phyloP scores from a whole-genome alignment of 2,329 filamentous ascomycete genomes.

The Metarhizium anisopliae region DNA sequence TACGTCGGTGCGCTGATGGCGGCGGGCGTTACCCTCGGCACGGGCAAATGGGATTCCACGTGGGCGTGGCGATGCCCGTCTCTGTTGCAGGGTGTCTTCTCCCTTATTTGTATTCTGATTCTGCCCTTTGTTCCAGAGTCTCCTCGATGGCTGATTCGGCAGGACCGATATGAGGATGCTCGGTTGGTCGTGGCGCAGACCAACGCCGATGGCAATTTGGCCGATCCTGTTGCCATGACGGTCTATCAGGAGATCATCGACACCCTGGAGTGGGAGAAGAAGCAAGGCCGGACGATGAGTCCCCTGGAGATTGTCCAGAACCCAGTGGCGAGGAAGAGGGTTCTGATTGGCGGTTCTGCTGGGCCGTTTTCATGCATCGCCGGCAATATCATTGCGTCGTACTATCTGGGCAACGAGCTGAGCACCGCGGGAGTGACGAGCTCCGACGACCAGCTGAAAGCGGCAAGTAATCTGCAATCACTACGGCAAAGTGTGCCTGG shows the following conservation, averaged over 20 bases:
- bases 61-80: constrained; percentile 29
- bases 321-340: constrained; percentile 36
- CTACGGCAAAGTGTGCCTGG: constrained; percentile 2
- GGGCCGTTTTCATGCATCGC: constrained; percentile 11
- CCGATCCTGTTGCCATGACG: constrained; percentile 16
- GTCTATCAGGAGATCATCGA: constrained; percentile 29
- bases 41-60: constrained; percentile 20
- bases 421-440: constrained; percentile 36
- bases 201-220: constrained; percentile 32
- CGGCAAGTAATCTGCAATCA: constrained; percentile 15
- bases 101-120: constrained; percentile 16
- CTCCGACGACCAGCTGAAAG: constrained; percentile 31
- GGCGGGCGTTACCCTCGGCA: constrained; percentile 33
- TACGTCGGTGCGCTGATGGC: constrained; percentile 34
- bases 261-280: constrained; percentile 16
- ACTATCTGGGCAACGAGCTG: constrained; percentile 31
- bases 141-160: constrained; percentile 35
- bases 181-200: constrained; percentile 30
- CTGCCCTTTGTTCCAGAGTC: constrained; percentile 31
- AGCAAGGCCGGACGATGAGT: neutral
- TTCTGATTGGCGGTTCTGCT: constrained; percentile 33
- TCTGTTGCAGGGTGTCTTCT: constrained; percentile 21
- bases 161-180: constrained; percentile 32
- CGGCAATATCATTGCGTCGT: constrained; percentile 31
- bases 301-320: constrained; percentile 33